Conservation (phyloP, 176 grass and related monocot species). For the Coix lacrymajobi region DNA sequence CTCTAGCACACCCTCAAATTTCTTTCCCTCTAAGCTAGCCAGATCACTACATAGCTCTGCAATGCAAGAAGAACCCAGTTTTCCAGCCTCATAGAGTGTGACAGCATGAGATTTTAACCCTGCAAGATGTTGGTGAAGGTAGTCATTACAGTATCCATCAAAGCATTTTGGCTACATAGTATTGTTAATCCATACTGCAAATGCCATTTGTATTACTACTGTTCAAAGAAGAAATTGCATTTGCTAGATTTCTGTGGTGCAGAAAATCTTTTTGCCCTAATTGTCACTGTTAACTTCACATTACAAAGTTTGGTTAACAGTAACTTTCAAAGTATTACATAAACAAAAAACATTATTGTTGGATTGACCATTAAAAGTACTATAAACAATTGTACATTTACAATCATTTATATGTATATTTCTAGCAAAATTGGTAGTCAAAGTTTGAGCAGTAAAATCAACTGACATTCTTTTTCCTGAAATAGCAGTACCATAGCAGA, state of each 20-base stretch:
- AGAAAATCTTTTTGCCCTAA: neutral
- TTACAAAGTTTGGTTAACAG: neutral
- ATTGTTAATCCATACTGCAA: neutral
- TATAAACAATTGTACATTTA: neutral
- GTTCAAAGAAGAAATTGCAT: slow-evolving; percentile 10
- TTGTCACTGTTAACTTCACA: neutral
- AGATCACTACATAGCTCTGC: slow-evolving; percentile 82
- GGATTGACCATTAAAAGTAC: neutral
- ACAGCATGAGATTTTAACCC: slow-evolving; percentile 99
- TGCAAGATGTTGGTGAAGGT: slow-evolving; percentile 42
- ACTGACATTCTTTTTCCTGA: neutral
- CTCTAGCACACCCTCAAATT: slow-evolving; percentile 93
- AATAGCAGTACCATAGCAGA: neutral
- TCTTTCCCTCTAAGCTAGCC: slow-evolving; percentile 87
- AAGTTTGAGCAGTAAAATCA: neutral
- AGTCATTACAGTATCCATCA: neutral
- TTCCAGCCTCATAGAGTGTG: slow-evolving; percentile 97
- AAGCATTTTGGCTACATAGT: slow-evolving; percentile 1
- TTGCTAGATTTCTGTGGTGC: neutral
- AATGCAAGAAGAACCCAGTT: slow-evolving; percentile 91
- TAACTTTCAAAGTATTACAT: neutral
- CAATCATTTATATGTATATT: neutral
- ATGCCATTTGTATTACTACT: neutral
- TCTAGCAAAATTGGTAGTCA: neutral
- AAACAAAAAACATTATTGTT: neutral